Percentiles rank a stretch among this genome's conserved stretches.
Conservation (phyloP, 768 basidiomycete species). For the Peribolospora kevripleyi region DNA sequence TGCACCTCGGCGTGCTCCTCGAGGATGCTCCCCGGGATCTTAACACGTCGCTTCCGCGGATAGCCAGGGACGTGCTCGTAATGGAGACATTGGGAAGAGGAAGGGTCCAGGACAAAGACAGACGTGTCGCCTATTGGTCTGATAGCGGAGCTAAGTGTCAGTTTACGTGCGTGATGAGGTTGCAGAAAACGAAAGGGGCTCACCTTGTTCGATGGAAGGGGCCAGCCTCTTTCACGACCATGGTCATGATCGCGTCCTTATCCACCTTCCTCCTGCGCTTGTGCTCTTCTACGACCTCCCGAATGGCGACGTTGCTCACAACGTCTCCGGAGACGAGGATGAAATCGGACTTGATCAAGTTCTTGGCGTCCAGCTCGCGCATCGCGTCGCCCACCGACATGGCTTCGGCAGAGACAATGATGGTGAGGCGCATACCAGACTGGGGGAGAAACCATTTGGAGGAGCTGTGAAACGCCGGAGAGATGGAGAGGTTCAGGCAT, state of each 20-base stretch:
- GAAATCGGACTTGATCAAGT: constrained; percentile 71
- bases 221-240: constrained; percentile 66
- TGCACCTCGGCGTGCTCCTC: constrained; percentile 53
- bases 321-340: constrained; percentile 77
- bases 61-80: constrained; percentile 53
- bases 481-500: neutral
- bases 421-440: constrained; percentile 48
- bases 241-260: constrained; percentile 89
- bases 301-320: constrained; percentile 75
- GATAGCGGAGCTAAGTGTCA: constrained; percentile 10
- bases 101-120: constrained; percentile 50
- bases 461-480: neutral
- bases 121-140: constrained; percentile 51
- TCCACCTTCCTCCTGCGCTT: constrained; percentile 37
- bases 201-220: constrained; percentile 46
- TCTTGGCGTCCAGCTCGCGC: constrained; percentile 78
- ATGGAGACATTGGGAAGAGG: constrained; percentile 57
- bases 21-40: constrained; percentile 56
- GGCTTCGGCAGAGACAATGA: constrained; percentile 62
- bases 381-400: constrained; percentile 76
- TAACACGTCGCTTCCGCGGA: constrained; percentile 36
- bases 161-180: neutral
- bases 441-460: constrained; percentile 50
- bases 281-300: constrained; percentile 68
- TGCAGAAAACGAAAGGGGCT: constrained; percentile 11